Evolutionary conservation across 805 yeast species (phyloP).

Genomic region (Metschnikowia continentalis): DNA sequence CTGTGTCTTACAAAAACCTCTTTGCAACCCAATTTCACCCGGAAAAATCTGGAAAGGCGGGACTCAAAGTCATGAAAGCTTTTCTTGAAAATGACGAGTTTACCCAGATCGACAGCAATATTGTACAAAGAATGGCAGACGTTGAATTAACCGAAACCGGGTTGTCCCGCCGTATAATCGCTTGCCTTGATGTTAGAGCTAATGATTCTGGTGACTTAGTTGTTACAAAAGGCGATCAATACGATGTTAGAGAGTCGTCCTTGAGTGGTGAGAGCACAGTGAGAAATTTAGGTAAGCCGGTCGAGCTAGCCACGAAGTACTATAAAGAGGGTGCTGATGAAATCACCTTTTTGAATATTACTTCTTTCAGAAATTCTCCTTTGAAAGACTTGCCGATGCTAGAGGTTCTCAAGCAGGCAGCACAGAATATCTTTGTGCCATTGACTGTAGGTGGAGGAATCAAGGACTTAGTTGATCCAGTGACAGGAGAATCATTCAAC

Average conservation of each 20-base stretch:
- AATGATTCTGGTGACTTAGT: slow-evolving; percentile 94
- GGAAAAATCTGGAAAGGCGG: slow-evolving; percentile 94
- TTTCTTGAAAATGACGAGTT: slow-evolving; percentile 53
- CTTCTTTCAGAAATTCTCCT: slow-evolving; percentile 94
- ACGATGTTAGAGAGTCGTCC: slow-evolving; percentile 79
- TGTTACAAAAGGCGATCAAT: slow-evolving; percentile 98
- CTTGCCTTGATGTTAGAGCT: slow-evolving; percentile 94
- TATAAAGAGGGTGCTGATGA: slow-evolving; percentile 97
- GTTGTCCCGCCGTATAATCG: slow-evolving; percentile 85
- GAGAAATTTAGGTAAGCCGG: slow-evolving; percentile 94
- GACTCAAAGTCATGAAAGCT: slow-evolving; percentile 68
- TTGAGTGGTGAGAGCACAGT: slow-evolving; percentile 53
- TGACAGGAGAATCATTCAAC: slow-evolving; percentile 63
- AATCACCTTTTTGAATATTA: slow-evolving; percentile 88
- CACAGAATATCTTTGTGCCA: slow-evolving; percentile 92
- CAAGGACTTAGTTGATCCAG: slow-evolving; percentile 83
- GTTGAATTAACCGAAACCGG: slow-evolving; percentile 41
- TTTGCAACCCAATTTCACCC: slow-evolving; percentile 99
- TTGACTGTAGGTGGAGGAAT: slow-evolving; percentile 98
- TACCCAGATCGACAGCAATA: slow-evolving; percentile 14
- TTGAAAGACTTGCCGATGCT: slow-evolving; percentile 92
- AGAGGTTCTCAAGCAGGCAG: slow-evolving; percentile 76
- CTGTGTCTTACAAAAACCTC: slow-evolving; percentile 67
- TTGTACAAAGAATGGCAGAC: slow-evolving; percentile 2
- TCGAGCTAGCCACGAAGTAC: slow-evolving; percentile 85